Conservation (phyloP, 805 yeast species). For the Candida xyloterini region DNA sequence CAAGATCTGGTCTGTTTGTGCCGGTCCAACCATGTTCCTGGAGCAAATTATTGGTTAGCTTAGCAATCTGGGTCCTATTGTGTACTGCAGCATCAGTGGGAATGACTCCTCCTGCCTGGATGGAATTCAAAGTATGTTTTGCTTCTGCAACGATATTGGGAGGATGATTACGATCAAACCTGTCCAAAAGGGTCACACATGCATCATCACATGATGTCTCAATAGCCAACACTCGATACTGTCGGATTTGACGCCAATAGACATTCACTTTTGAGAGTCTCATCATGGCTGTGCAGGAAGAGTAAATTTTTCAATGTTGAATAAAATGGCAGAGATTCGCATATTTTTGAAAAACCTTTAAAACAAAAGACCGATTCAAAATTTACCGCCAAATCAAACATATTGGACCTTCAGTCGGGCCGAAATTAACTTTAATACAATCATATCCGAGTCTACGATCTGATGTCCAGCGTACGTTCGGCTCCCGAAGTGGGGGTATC, state of each 20-base stretch:
- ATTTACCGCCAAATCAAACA: not conserved
- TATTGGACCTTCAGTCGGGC: not conserved
- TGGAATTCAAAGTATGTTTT: conserved; percentile 66
- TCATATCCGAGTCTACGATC: not conserved
- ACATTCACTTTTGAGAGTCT: not conserved
- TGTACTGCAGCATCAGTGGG: conserved; percentile 83
- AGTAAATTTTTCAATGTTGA: conserved; percentile 7
- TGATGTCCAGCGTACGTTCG: conserved; percentile 16
- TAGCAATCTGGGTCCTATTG: conserved; percentile 61
- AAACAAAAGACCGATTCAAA: not conserved
- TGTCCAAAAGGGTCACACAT: conserved; percentile 74
- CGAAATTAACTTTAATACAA: not conserved
- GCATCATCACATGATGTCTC: conserved; percentile 97
- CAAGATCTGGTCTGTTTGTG: conserved; percentile 53
- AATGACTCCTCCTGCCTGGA: conserved; percentile 73
- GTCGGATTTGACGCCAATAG: conserved; percentile 5
- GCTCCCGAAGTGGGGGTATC: conserved; percentile 16
- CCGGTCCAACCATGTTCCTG: conserved; percentile 33
- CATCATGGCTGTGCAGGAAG: conserved; percentile 10
- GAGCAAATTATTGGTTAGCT: conserved; percentile 46
- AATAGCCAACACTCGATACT: conserved; percentile 72
- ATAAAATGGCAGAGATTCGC: not conserved
- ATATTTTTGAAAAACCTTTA: not conserved
- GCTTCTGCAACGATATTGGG: conserved; percentile 56
- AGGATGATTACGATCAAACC: conserved; percentile 35